Evolutionary conservation across 495 filamentous ascomycete genomes (phyloP).

Genomic region (Lasiosphaeria ovina): DNA sequence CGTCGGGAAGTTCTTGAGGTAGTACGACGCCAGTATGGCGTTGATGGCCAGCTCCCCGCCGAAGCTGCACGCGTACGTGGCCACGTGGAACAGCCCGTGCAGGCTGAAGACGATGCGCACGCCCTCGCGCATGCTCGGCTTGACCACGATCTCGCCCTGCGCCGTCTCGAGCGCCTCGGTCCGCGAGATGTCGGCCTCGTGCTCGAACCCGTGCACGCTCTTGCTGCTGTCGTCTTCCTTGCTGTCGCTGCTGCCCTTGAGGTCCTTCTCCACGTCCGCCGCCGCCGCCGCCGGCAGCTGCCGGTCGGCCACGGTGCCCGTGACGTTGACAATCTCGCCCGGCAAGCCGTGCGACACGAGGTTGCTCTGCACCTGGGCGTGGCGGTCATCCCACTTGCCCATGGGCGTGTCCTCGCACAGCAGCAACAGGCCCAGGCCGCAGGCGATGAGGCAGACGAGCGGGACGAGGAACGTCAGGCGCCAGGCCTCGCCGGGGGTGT

Average conservation of each 20-base stretch:
- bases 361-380: conserved; percentile 48
- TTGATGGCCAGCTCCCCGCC: conserved; percentile 86
- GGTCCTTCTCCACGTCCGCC: neutral
- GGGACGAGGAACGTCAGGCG: conserved; percentile 81
- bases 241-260: conserved; percentile 34
- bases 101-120: conserved; percentile 59
- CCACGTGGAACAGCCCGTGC: conserved; percentile 64
- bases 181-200: conserved; percentile 53
- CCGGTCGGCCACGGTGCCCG: conserved; percentile 59
- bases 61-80: conserved; percentile 83
- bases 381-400: conserved; percentile 77
- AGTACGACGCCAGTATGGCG: conserved; percentile 76
- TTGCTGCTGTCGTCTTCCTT: conserved; percentile 1
- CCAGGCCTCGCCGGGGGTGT: conserved; percentile 71
- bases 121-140: conserved; percentile 62
- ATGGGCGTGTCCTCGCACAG: conserved; percentile 82
- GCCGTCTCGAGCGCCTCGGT: conserved; percentile 57
- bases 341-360: conserved; percentile 40
- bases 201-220: conserved; percentile 34
- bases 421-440: conserved; percentile 67
- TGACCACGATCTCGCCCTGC: conserved; percentile 62
- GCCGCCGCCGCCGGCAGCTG: conserved; percentile 20
- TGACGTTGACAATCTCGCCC: conserved; percentile 46
- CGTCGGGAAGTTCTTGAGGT: conserved; percentile 68
- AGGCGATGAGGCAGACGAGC: conserved; percentile 66